Base-by-base conservation (phyloP, 148 eudicot species). In the Persicaria maculosa region DNA sequence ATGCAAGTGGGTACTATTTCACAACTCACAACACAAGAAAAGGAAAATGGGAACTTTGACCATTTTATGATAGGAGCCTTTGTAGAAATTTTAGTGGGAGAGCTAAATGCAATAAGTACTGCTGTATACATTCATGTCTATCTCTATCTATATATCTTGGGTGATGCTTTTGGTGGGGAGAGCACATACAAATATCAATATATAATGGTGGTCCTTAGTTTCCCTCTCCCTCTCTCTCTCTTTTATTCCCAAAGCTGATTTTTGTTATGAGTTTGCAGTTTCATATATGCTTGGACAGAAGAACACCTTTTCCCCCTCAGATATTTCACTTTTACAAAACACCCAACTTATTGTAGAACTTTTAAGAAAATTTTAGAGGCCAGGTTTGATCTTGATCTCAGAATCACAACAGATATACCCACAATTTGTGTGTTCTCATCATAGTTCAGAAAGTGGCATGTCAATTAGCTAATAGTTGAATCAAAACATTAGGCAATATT, bases 281-380 rank as follows among this genome's bases (percentile, higher is more conserved):
- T 40, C 11, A 47, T 71, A 54, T 3, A 47, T 71, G 73, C 73
- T 71, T 71, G 43, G 73, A 71, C 73, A 47, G 73, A 71, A 14
- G 53, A 44, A 6, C 50, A 31, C 31, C 53, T 71, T 71, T 72
- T 46, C 47, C 47, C 17, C 31, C 44, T 62, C 68, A 62, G 50
- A 19, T 47, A 7, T 71, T 48, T 71, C 53, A 4, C 53, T 71
- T 87, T 83, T 68, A 80, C 68, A 62, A 62, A 62, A 62, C n/a
- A 62, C 68, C 68, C 16, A 62, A 3, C 11, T n/a, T 20, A 58
- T 62, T 62, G 44, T 62, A 62, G 12, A 10, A 62, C 68, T 62
- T 25, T 62, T 43, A 8, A 31, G 44, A 62, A 31, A 62, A 10
- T 31, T 31, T 31, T 62, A 44, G 44, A 62, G 44, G n/a, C n/a